Conservation (phyloP, 148 eudicot genomes). For the Cornus suecica region DNA sequence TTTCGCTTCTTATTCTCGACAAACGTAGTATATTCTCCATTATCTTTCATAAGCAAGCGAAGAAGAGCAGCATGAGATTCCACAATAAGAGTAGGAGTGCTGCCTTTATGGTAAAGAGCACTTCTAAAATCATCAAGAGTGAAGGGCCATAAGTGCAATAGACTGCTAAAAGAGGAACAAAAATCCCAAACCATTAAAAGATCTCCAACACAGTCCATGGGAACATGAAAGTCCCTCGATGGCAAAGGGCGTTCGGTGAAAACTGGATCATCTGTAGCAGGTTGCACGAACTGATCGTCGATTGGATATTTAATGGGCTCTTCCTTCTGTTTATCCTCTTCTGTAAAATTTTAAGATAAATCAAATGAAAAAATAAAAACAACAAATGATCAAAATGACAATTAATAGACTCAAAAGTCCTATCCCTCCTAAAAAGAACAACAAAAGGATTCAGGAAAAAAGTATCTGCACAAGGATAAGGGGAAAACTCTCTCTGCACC, state of each 20-base stretch:
- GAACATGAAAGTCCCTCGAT: constrained; percentile 68
- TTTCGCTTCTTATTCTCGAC: constrained; percentile 58
- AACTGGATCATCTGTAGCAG: constrained; percentile 64
- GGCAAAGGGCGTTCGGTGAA: constrained; percentile 73
- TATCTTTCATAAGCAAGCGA: constrained; percentile 71
- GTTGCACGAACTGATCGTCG: constrained; percentile 80
- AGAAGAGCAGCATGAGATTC: constrained; percentile 85
- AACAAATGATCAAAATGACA: neutral
- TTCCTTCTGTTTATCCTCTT: constrained; percentile 18
- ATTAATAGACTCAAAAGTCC: neutral
- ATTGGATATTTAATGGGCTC: constrained; percentile 76
- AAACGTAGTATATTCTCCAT: constrained; percentile 47
- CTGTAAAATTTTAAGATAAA: constrained; percentile 32
- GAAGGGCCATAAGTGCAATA: constrained; percentile 72
- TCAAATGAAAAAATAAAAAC: neutral
- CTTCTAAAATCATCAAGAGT: constrained; percentile 84
- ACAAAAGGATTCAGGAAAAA: neutral
- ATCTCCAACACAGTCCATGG: constrained; percentile 80
- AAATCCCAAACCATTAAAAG: constrained; percentile 97
- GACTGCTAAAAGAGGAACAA: constrained; percentile 75
- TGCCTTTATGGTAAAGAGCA: constrained; percentile 77
- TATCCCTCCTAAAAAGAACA: neutral
- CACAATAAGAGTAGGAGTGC: constrained; percentile 64
- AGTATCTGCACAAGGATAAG: neutral
- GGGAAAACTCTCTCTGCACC: neutral